These are phyloP conservation scores for Helenozyma rhizophorensis DNA, from an alignment of 805 yeast species.

Conservation along the genomic window DNA sequence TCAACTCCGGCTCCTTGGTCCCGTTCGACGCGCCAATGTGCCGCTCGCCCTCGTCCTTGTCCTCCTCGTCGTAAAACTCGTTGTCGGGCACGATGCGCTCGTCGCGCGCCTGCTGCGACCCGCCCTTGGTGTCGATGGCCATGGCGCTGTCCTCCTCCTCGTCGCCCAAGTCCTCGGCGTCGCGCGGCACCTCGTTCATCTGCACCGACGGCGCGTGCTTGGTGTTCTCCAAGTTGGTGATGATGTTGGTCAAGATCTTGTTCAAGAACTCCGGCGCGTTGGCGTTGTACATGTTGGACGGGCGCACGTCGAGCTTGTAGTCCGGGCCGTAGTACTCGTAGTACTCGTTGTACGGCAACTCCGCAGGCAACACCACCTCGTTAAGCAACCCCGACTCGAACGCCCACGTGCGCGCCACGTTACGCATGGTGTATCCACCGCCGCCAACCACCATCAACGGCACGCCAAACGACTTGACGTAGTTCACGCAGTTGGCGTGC, in stretches of 20 bases:
- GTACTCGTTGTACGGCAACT: slow-evolving; percentile 90
- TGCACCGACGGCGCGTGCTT: slow-evolving; percentile 97
- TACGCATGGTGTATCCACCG: slow-evolving; percentile 97
- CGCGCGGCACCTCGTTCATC: slow-evolving; percentile 82
- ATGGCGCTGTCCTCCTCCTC: slow-evolving; percentile 78
- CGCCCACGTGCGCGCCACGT: slow-evolving; percentile 94
- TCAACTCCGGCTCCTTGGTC: slow-evolving; percentile 15
- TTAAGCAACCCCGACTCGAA: slow-evolving; percentile 87
- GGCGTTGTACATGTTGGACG: slow-evolving; percentile 95
- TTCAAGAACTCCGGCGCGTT: slow-evolving; percentile 89
- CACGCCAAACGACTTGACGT: slow-evolving; percentile 76
- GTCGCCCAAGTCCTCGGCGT: slow-evolving; percentile 81
- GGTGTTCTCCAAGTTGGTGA: slow-evolving; percentile 79
- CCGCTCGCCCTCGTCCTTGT: slow-evolving; percentile 37
- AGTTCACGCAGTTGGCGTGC: slow-evolving; percentile 93
- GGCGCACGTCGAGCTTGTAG: slow-evolving; percentile 89
- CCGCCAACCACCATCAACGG: slow-evolving; percentile 96
- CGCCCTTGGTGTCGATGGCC: slow-evolving; percentile 87
- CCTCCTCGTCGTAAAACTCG: slow-evolving; percentile 73
- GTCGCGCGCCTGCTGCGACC: slow-evolving; percentile 82
- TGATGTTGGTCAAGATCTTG: slow-evolving; percentile 73
- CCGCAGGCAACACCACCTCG: slow-evolving; percentile 70
- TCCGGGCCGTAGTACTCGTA: slow-evolving; percentile 98
- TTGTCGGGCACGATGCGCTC: slow-evolving; percentile 62
- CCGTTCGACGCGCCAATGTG: slow-evolving; percentile 16